These are phyloP conservation scores for Peniophora sp. DNA, from an alignment of 1,284 basidiomycete genomes.

Conservation along the genomic window DNA sequence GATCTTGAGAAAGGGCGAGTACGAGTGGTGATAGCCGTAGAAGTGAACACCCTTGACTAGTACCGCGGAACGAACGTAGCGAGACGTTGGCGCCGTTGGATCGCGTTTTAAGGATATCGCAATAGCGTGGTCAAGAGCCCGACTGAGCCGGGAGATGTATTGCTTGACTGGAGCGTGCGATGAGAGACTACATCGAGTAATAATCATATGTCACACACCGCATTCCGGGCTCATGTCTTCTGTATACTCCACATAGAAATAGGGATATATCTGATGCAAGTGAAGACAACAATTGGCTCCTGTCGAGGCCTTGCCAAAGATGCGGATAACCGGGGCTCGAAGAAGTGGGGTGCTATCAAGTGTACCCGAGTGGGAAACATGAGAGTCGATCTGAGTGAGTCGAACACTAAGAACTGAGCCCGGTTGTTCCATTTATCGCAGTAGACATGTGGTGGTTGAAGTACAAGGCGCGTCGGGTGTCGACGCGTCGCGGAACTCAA, in stretches of 20 bases:
- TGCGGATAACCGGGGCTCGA: constrained; percentile 73
- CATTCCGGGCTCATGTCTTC: constrained; percentile 45
- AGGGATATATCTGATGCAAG: constrained; percentile 84
- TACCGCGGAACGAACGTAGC: constrained; percentile 64
- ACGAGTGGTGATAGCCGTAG: constrained; percentile 89
- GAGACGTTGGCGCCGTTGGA: constrained; percentile 44
- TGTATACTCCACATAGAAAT: constrained; percentile 68
- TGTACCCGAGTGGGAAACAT: constrained; percentile 42
- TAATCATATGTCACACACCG: constrained; percentile 25
- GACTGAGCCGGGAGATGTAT: constrained; percentile 59
- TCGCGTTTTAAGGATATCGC: constrained; percentile 64
- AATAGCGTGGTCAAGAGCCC: constrained; percentile 74
- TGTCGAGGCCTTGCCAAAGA: constrained; percentile 79
- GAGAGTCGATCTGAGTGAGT: constrained; percentile 65
- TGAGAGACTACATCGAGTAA: background rate
- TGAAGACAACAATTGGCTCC: constrained; percentile 82
- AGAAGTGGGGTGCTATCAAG: constrained; percentile 59
- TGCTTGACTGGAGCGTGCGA: constrained; percentile 45
- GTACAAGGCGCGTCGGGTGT: background rate
- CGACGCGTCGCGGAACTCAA: background rate
- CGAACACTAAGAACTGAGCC: constrained; percentile 39
- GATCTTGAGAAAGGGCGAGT: constrained; percentile 88
- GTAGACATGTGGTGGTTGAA: background rate
- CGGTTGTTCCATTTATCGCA: constrained; percentile 13
- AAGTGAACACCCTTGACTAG: constrained; percentile 94